Conservation (phyloP, 2,329 filamentous ascomycete genomes). For the Pseudogymnoascus verrucosus region DNA sequence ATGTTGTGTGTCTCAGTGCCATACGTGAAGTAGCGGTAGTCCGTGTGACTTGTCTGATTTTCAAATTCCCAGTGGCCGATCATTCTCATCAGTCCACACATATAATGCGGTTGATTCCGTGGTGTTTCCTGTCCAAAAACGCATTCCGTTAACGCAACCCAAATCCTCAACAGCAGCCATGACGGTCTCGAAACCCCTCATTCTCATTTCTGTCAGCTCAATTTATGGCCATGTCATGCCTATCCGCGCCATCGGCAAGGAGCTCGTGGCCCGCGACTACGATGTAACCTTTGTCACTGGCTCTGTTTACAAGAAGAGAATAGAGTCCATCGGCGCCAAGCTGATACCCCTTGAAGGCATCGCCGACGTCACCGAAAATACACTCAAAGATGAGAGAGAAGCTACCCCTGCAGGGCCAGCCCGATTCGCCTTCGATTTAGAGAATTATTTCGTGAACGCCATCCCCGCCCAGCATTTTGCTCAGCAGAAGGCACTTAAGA, state of each 20-base stretch:
- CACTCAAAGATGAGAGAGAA: constrained; percentile 15
- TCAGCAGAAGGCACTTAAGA: constrained; percentile 30
- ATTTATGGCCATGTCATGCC: constrained; percentile 19
- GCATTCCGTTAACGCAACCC: background rate
- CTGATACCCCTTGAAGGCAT: constrained; percentile 27
- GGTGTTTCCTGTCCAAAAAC: background rate
- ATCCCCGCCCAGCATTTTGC: constrained; percentile 29
- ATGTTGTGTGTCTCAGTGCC: background rate
- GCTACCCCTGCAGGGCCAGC: constrained; percentile 20
- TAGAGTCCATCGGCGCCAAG: constrained; percentile 32
- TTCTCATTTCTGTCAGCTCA: constrained; percentile 11
- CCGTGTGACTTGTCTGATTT: background rate
- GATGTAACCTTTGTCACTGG: constrained; percentile 36
- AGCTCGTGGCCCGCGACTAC: constrained; percentile 31
- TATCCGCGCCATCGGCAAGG: constrained; percentile 16
- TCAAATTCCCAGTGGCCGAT: background rate
- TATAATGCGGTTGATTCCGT: background rate
- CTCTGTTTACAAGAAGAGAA: constrained; percentile 27
- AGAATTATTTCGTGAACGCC: constrained; percentile 28
- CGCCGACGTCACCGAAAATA: constrained; percentile 22
- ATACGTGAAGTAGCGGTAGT: background rate
- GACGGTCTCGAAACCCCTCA: constrained; percentile 6
- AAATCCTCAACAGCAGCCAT: background rate
- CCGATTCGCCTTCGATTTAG: constrained; percentile 29
- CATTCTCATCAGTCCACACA: background rate